Percentiles rank a stretch among this genome's conserved stretches.
Conservation (phyloP, 2,329 filamentous ascomycete genomes). For the Pseudohalonectria lignicola region DNA sequence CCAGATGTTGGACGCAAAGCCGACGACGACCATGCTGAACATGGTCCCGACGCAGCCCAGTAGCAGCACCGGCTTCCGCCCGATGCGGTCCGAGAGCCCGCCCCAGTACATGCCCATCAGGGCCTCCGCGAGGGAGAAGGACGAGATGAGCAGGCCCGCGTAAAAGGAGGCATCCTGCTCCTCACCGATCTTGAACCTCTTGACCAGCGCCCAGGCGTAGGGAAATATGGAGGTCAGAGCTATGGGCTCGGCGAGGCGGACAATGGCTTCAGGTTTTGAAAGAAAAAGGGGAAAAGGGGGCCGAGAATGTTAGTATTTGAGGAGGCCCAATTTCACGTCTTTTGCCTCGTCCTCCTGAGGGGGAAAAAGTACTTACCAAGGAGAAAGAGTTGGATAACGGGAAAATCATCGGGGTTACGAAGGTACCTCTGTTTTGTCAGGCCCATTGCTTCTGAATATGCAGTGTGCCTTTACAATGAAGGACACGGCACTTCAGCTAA, state of each 20-base stretch:
- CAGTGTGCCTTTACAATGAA: conserved; percentile 29
- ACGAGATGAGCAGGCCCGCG: conserved; percentile 76
- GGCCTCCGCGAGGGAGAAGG: conserved; percentile 74
- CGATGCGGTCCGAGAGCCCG: conserved; percentile 66
- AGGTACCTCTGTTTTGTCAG: conserved; percentile 36
- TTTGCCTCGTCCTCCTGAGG: too few relatives aligned
- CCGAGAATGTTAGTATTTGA: too few relatives aligned
- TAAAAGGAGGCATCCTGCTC: conserved; percentile 75
- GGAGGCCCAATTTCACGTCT: too few relatives aligned
- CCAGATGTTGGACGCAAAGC: conserved; percentile 76
- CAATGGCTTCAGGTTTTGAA: conserved; percentile 52
- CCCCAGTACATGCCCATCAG: conserved; percentile 86
- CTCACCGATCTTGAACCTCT: conserved; percentile 61
- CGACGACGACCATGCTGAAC: conserved; percentile 71
- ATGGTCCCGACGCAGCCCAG: conserved; percentile 75
- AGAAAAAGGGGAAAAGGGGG: too few relatives aligned
- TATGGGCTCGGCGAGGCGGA: conserved; percentile 85
- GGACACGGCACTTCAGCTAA: conserved; percentile 21
- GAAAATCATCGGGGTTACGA: conserved; percentile 64
- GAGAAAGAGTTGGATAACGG: conserved; percentile 70
- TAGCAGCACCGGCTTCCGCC: conserved; percentile 76
- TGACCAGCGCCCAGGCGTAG: conserved; percentile 78
- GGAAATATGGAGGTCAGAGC: conserved; percentile 89
- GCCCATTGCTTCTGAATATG: conserved; percentile 31
- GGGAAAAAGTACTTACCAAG: conserved; percentile 49